Evolutionary conservation across 164 flowering plant genomes (phyloP).

Genomic region (Nelumbo lutea): DNA sequence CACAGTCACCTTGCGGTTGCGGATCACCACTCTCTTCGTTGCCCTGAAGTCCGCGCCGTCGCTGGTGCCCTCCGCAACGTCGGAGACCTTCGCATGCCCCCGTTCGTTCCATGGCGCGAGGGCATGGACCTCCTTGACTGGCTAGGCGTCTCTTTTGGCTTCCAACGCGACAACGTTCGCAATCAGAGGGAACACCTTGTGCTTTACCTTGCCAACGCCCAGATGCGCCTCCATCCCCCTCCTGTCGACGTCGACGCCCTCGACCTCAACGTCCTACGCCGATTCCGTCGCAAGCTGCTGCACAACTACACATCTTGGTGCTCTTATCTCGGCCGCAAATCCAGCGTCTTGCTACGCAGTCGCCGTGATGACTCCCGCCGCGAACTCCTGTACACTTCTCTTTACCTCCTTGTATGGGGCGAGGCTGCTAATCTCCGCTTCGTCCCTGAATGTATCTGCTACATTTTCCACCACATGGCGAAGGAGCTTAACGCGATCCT

Average conservation of each 20-base stretch:
- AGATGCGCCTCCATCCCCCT: constrained; percentile 76
- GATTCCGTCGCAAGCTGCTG: constrained; percentile 59
- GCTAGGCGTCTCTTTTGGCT: constrained; percentile 80
- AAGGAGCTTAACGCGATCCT: constrained; percentile 63
- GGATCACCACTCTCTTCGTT: constrained; percentile 84
- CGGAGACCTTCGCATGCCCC: constrained; percentile 62
- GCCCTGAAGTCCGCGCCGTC: constrained; percentile 88
- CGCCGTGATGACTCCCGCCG: constrained; percentile 36
- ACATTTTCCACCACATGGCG: constrained; percentile 79
- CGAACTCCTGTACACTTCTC: constrained; percentile 48
- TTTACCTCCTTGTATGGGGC: constrained; percentile 86
- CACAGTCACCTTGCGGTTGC: constrained; percentile 56
- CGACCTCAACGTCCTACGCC: constrained; percentile 46
- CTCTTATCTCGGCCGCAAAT: constrained; percentile 48
- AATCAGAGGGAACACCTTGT: constrained; percentile 92
- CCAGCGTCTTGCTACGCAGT: constrained; percentile 33
- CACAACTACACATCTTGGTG: constrained; percentile 80
- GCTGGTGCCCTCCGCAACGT: constrained; percentile 56
- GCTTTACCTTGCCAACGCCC: constrained; percentile 84
- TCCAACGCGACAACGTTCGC: constrained; percentile 72
- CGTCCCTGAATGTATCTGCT: constrained; percentile 76
- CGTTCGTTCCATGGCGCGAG: constrained; percentile 38
- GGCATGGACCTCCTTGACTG: constrained; percentile 79
- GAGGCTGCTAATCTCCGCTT: constrained; percentile 85
- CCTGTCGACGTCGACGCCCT: constrained; percentile 50